Percentiles rank a stretch among this genome's conserved stretches.
phyloP scores from a whole-genome alignment of 1,284 basidiomycete genomes.

The Mycocalia duriaeana region DNA sequence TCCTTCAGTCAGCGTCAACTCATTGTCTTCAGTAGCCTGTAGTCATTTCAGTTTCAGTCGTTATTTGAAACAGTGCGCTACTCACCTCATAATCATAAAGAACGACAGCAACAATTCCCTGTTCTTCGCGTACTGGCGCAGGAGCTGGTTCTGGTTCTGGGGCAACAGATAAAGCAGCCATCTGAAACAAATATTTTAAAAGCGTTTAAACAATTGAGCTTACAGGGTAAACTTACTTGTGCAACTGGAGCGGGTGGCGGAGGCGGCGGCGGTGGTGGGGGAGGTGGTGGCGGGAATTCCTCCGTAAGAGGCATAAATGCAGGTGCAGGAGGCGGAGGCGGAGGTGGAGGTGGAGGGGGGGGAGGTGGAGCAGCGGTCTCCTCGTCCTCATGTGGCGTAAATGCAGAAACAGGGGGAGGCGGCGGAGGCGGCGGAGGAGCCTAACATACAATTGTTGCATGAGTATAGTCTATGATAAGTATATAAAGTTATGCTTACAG shows the following conservation, averaged over 20 bases:
- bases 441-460: not conserved
- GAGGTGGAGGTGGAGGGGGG: constrained; percentile 32
- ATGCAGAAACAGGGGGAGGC: constrained; percentile 17
- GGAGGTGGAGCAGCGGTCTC: too few species aligned
- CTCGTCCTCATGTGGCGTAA: constrained; percentile 18
- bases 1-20: constrained; percentile 76
- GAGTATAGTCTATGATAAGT: not conserved
- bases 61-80: too few species aligned
- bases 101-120: constrained; percentile 60
- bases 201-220: too few species aligned
- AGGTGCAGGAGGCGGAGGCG: constrained; percentile 18
- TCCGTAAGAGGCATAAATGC: constrained; percentile 18
- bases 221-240: constrained; percentile 25
- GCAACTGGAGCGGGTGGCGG: constrained; percentile 34
- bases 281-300: constrained; percentile 27
- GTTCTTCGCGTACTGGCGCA: constrained; percentile 31
- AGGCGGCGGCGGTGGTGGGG: constrained; percentile 24
- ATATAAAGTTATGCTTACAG: constrained; percentile 8
- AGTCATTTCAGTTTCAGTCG: not conserved
- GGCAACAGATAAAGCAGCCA: constrained; percentile 32
- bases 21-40: constrained; percentile 78
- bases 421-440: constrained; percentile 24
- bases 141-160: constrained; percentile 42
- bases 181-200: too few species aligned
- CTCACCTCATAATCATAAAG: constrained; percentile 75